Base-by-base conservation (phyloP, 2,329 filamentous ascomycete species). In the Aspergillaceae sp. region DNA sequence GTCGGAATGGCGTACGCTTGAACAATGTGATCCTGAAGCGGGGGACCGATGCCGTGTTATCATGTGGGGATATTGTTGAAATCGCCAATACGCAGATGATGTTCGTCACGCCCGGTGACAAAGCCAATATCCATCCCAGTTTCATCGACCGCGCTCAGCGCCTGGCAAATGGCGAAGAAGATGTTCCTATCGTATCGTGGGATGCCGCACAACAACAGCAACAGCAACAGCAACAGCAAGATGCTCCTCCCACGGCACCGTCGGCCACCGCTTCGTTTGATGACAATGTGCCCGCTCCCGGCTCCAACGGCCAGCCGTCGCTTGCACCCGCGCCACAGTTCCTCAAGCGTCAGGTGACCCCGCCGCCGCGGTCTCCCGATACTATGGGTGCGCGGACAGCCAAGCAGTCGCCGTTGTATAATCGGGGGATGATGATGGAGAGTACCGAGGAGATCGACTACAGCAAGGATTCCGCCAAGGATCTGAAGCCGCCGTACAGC, bases 81-180 rank as follows among this genome's bases (percentile, higher is more conserved):
- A 87, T 97, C 60, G 86, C 85, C 57, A 87, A 87, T 44, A 86
- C 92, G 1, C 91, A 98, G 71, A 98, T 98, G 92, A 91, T 97
- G 75, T 98, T 98, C 67, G 87, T 96, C 41, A 79, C 94, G n/a
- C 91, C 92, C 0, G 81, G 80, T 27, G 83, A 86, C 46, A 78
- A 80, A 27, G 75, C 89, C 28, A 74, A 78, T 41, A 82, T 94
- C 49, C 79, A 86, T 59, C 76, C 76, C 26, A 78, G 71, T 57
- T 89, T 85, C 60, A 76, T 86, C 10, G 78, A 86, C 55, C 81
- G 86, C 40, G 83, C 84, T n/a, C 68, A 71, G 55, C 65, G 66
- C 26, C 52, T 71, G 38, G 68, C 66, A 6, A 66, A 63, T 41
- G 67, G 66, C 2, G 64, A 68, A 36, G 69, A 70, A 44, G 58